phyloP scores from a whole-genome alignment of 495 filamentous ascomycete species.

The Neurospora sp. region DNA sequence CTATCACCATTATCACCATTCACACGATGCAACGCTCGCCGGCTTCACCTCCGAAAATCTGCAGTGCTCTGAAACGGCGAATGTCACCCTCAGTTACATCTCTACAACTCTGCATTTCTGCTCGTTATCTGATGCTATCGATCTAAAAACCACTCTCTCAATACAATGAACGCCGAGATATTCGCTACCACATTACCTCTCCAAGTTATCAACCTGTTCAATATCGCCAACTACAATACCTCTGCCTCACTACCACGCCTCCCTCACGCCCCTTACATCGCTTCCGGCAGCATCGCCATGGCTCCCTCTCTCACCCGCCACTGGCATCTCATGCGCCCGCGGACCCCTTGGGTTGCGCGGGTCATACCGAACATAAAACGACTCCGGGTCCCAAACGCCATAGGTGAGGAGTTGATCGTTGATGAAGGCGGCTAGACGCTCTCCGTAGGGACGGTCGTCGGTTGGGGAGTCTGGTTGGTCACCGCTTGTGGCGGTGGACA shows the following conservation, averaged over 20 bases:
- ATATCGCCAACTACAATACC: not conserved
- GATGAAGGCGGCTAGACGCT: not conserved
- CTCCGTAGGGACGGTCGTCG: not conserved
- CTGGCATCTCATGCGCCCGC: not conserved
- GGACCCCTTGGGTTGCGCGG: not conserved
- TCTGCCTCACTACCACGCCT: not conserved
- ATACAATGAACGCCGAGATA: not conserved
- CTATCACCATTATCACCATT: not conserved
- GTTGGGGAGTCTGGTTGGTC: not conserved
- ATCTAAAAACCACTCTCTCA: not conserved
- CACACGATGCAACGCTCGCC: not conserved
- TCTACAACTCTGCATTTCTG: not conserved
- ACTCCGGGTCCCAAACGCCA: not conserved
- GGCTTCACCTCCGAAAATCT: not conserved
- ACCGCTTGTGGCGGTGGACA: not conserved
- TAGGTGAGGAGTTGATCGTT: not conserved
- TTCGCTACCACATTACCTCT: not conserved
- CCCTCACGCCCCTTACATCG: not conserved
- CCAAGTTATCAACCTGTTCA: not conserved
- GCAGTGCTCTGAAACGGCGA: not conserved
- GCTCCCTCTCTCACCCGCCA: not conserved
- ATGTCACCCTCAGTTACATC: not conserved
- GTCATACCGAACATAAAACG: not conserved
- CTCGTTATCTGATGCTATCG: not conserved
- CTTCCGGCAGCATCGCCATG: not conserved